phyloP scores from a whole-genome alignment of 2,329 filamentous ascomycete species.

The Pseudohalonectria lignicola region DNA sequence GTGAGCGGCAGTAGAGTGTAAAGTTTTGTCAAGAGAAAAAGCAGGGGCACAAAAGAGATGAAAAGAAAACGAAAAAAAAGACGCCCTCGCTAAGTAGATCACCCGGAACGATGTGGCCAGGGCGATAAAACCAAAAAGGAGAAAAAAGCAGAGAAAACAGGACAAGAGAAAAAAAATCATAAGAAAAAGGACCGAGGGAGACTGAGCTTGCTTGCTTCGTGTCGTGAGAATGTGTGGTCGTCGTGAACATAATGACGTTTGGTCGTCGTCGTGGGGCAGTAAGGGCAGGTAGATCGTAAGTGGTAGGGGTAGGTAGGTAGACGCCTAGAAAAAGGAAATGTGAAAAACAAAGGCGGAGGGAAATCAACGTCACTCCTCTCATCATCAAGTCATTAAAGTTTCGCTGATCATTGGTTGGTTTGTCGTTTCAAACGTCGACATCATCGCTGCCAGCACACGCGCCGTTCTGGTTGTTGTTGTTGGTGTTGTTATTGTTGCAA shows the following conservation, averaged over 20 bases:
- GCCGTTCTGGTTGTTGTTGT: constrained; percentile 23
- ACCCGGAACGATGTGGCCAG: too few relatives aligned
- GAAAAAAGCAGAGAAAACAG: constrained; percentile 6
- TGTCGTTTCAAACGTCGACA: constrained; percentile 21
- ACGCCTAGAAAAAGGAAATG: neutral
- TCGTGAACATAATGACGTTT: constrained; percentile 2
- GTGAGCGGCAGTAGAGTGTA: constrained; percentile 4
- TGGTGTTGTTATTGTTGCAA: constrained; percentile 40
- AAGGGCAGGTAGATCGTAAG: too few relatives aligned
- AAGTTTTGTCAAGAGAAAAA: constrained; percentile 1
- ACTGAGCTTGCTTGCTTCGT: constrained; percentile 1
- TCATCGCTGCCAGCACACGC: constrained; percentile 28
- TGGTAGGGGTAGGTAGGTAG: neutral
- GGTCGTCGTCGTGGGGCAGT: neutral
- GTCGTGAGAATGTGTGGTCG: neutral
- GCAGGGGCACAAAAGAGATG: neutral
- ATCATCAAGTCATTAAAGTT: neutral
- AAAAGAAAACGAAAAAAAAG: constrained; percentile 1
- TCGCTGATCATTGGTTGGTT: too few relatives aligned
- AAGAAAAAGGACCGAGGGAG: constrained; percentile 8
- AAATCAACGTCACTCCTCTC: too few relatives aligned
- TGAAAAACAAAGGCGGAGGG: too few relatives aligned
- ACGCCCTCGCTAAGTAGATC: too few relatives aligned
- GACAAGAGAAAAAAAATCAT: constrained; percentile 4
- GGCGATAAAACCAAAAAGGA: too few relatives aligned